These are phyloP conservation scores for Suillus americanus DNA, from an alignment of 768 basidiomycete species.

Conservation along the genomic window DNA sequence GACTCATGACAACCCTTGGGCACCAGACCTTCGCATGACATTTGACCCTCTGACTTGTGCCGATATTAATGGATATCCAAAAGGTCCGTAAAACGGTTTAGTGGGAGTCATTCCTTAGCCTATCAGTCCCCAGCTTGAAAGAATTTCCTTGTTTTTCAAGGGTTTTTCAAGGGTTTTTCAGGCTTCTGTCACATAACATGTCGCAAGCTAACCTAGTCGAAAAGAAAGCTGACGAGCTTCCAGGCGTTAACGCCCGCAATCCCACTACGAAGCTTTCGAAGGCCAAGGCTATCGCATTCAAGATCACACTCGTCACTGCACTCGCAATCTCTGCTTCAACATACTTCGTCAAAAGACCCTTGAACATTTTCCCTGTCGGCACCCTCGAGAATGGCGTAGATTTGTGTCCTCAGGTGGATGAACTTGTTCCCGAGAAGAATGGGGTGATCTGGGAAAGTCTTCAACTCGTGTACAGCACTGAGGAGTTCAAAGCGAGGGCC, in stretches of 20 bases:
- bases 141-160: neutral
- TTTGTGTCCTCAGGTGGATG: slow-evolving; percentile 36
- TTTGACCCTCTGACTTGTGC: neutral
- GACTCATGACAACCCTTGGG: neutral
- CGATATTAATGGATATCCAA: neutral
- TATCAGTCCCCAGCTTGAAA: neutral
- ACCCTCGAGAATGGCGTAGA: slow-evolving; percentile 4
- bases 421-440: slow-evolving; percentile 34
- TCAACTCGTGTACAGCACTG: slow-evolving; percentile 28
- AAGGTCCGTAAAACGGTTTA: neutral
- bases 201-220: neutral
- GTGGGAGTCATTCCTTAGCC: neutral
- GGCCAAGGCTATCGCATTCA: slow-evolving; percentile 12
- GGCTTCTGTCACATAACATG: neutral
- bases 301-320: slow-evolving; percentile 12
- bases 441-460: slow-evolving; percentile 33
- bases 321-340: slow-evolving; percentile 18
- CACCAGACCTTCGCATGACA: neutral
- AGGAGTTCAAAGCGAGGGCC: slow-evolving; percentile 35
- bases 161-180: too few relatives aligned
- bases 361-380: neutral
- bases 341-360: slow-evolving; percentile 10
- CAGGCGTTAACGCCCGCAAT: neutral
- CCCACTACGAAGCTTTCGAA: slow-evolving; percentile 28
- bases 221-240: neutral